Conservation (phyloP, 2,329 filamentous ascomycete genomes). For the Fusarium tricinctum region DNA sequence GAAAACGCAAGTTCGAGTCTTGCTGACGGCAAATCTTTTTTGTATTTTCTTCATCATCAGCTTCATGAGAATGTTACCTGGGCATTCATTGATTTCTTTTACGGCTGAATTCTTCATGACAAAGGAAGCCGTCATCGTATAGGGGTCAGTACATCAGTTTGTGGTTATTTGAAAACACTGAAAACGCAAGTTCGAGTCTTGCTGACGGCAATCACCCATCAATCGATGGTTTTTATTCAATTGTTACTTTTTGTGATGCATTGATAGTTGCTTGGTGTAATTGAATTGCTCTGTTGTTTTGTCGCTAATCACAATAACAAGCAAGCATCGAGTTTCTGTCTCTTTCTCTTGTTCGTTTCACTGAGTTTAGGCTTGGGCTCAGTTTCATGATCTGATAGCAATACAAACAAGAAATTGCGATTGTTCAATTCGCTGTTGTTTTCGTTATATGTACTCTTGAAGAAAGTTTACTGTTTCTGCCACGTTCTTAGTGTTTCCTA, state of each 20-base stretch:
- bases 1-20: constrained; percentile 53
- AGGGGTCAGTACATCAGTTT: constrained; percentile 29
- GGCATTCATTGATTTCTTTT: neutral
- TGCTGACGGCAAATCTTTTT: constrained; percentile 40
- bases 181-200: constrained; percentile 31
- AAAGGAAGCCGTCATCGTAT: constrained; percentile 25
- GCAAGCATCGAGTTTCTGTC: neutral
- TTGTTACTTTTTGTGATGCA: constrained; percentile 1
- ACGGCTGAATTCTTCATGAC: neutral
- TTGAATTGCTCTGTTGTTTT: neutral
- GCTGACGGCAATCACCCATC: constrained; percentile 10
- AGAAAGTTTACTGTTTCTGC: neutral
- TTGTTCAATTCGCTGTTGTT: too few species aligned
- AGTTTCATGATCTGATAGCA: neutral
- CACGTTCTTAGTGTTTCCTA: neutral
- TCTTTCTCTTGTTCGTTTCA: neutral
- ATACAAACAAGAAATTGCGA: neutral
- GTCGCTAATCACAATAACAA: neutral
- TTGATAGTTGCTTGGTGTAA: neutral
- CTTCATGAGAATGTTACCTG: neutral
- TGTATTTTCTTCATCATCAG: constrained; percentile 3
- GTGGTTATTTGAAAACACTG: constrained; percentile 18
- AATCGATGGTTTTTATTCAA: neutral
- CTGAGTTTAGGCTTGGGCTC: neutral
- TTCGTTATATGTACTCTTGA: neutral